These are phyloP conservation scores for Pistacia atlantica DNA, from an alignment of 345 rosid genomes.

Conservation along the genomic window DNA sequence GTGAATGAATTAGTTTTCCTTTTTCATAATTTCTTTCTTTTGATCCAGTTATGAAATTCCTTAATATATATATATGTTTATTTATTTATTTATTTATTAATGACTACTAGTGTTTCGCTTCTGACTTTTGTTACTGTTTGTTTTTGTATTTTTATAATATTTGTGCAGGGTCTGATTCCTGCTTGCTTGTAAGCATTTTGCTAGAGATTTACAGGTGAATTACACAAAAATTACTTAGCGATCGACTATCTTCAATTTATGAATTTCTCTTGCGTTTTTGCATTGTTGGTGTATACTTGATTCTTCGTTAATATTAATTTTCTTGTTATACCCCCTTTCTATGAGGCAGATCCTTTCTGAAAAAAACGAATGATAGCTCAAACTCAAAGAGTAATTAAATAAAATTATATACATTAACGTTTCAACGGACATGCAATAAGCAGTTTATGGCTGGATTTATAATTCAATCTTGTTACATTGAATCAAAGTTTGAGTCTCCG, in stretches of 20 bases:
- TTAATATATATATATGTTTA: not conserved
- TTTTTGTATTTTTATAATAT: not conserved
- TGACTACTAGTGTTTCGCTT: not conserved
- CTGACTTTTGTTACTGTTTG: not conserved
- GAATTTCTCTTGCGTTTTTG: not conserved
- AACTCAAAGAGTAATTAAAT: too few relatives aligned
- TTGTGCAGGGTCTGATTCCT: not conserved
- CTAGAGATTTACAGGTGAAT: constrained; percentile 3
- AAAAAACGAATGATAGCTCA: not conserved
- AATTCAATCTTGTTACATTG: too few relatives aligned
- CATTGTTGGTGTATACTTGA: not conserved
- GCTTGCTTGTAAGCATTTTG: not conserved
- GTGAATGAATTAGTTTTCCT: not conserved
- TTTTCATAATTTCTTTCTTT: not conserved
- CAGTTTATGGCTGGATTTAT: too few relatives aligned
- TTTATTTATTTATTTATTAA: not conserved
- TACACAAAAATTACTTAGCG: not conserved
- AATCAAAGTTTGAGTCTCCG: not conserved
- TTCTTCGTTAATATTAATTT: not conserved
- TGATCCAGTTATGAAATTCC: not conserved
- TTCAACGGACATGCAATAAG: too few relatives aligned
- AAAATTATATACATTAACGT: too few relatives aligned
- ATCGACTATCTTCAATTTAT: not conserved
- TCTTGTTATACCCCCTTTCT: not conserved
- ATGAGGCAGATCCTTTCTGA: not conserved